phyloP scores from a whole-genome alignment of 495 filamentous ascomycete genomes.

The Aspergillus baeticus region DNA sequence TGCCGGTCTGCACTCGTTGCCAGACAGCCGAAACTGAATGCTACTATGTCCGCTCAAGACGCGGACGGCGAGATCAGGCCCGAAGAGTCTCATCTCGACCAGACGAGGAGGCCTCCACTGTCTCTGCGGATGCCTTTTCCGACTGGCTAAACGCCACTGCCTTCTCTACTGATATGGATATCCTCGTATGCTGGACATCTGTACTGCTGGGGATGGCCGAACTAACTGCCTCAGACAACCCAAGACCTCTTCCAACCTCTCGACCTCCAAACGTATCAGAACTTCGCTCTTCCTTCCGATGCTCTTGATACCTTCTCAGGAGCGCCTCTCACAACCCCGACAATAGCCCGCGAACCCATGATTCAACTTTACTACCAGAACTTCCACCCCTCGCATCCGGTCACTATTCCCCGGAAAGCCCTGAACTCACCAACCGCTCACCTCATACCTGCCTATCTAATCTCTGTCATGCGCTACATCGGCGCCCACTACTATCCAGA shows the following conservation, averaged over 20 bases:
- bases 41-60: slow-evolving; percentile 26
- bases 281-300: slow-evolving; percentile 7
- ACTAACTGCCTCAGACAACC: slow-evolving; percentile 18
- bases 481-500: slow-evolving; percentile 48
- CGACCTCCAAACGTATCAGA: background rate
- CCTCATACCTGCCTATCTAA: slow-evolving; percentile 29
- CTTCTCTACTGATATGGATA: slow-evolving; percentile 12
- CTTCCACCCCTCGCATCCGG: slow-evolving; percentile 71
- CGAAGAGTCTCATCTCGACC: slow-evolving; percentile 5
- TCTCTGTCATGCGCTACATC: slow-evolving; percentile 69
- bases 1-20: slow-evolving; percentile 38
- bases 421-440: slow-evolving; percentile 42
- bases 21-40: slow-evolving; percentile 20
- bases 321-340: background rate
- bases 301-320: background rate
- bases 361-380: slow-evolving; percentile 56
- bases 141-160: slow-evolving; percentile 19
- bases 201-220: background rate
- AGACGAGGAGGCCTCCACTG: slow-evolving; percentile 14
- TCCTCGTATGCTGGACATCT: background rate
- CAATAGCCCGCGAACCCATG: slow-evolving; percentile 33
- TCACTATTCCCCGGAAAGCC: slow-evolving; percentile 50
- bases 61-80: slow-evolving; percentile 32
- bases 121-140: slow-evolving; percentile 13
- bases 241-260: slow-evolving; percentile 17